Evolutionary conservation across 2,329 filamentous ascomycete genomes (phyloP), one percentile per base, ranked within the genome.

Genomic region (Paecilomyces niveus): DNA sequence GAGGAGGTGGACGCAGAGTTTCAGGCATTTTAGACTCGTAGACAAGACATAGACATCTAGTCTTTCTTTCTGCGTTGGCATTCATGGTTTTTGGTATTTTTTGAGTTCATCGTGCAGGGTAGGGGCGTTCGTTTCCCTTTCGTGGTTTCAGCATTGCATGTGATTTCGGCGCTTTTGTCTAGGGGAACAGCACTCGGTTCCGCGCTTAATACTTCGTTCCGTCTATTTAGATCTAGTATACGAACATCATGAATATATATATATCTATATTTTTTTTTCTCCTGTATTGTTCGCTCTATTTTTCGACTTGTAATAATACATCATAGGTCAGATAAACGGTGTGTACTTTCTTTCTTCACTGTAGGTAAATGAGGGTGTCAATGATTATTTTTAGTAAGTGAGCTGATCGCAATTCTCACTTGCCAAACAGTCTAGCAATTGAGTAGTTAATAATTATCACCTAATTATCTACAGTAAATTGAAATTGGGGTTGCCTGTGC

Each of bases 1-100:
- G 91, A 96, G 79, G 81, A 83, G 68, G 87, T 97, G 50, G 92
- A 97, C 74, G 81, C 76, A 53, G 90, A 96, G 77, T 96, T 94
- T 81, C 61, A 61, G 11, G 67, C 67, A 21, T 72, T 75, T 56
- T 75, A 68, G 56, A 52, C 24, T 52, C 26, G 22, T 52, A 59
- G 39, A 45, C n/a, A 18, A 45, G 39, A 45, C 39, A 18, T 45
- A 45, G 39, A 45, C 39, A 18, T 18, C 39, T 8, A 18, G 15
- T 8, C 15, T 45, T 33, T 45, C 39, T 18, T 45, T 45, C 39
- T 45, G 39, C 39, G 5, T 29, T 29, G 26, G 26, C 26, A 29
- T 29, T 29, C 26, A 18, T 21, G 39, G 4, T 18, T 39, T 45
- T 18, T n/a, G 15, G 2, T 18, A 45, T 45, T 45, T n/a, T 45